Evolutionary conservation across 768 basidiomycete genomes (phyloP).

Genomic region (Termitomyces sp.): DNA sequence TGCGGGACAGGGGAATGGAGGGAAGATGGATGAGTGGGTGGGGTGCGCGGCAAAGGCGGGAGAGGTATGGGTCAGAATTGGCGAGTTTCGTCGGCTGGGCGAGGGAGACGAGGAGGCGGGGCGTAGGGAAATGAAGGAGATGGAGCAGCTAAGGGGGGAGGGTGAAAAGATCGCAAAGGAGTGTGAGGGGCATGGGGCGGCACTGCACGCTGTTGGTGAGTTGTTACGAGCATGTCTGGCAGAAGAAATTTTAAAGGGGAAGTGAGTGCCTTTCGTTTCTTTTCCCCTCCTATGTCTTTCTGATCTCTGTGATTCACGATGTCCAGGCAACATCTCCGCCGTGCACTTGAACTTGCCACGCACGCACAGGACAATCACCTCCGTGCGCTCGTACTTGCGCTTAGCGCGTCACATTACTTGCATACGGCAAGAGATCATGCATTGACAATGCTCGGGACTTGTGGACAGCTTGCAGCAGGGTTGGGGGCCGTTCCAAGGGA

Average conservation of each 20-base stretch:
- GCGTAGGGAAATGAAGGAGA: slow-evolving; percentile 11
- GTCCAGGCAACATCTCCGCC: slow-evolving; percentile 51
- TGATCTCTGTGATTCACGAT: not conserved
- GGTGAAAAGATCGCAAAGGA: slow-evolving; percentile 34
- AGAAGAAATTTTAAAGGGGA: slow-evolving; percentile 54
- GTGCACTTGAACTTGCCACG: slow-evolving; percentile 54
- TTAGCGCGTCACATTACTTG: slow-evolving; percentile 66
- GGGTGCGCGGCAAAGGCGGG: slow-evolving; percentile 46
- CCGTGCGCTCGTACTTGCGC: slow-evolving; percentile 62
- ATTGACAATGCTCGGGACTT: slow-evolving; percentile 56
- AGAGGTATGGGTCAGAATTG: slow-evolving; percentile 45
- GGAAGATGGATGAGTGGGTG: slow-evolving; percentile 34
- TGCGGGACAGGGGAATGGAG: slow-evolving; percentile 14
- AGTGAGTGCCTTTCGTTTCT: slow-evolving; percentile 36
- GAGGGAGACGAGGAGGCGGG: slow-evolving; percentile 15
- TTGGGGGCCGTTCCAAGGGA: slow-evolving; percentile 41
- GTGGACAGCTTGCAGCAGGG: slow-evolving; percentile 67
- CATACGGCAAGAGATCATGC: slow-evolving; percentile 71
- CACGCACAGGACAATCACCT: slow-evolving; percentile 65
- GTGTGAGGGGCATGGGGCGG: slow-evolving; percentile 49
- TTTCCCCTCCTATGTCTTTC: slow-evolving; percentile 11
- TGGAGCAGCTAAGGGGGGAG: slow-evolving; percentile 24
- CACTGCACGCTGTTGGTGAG: slow-evolving; percentile 49
- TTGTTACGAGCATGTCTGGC: slow-evolving; percentile 49
- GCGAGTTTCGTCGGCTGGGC: slow-evolving; percentile 21